Conservation (phyloP, 2,329 filamentous ascomycete genomes). For the Pseudogymnoascus sp. region DNA sequence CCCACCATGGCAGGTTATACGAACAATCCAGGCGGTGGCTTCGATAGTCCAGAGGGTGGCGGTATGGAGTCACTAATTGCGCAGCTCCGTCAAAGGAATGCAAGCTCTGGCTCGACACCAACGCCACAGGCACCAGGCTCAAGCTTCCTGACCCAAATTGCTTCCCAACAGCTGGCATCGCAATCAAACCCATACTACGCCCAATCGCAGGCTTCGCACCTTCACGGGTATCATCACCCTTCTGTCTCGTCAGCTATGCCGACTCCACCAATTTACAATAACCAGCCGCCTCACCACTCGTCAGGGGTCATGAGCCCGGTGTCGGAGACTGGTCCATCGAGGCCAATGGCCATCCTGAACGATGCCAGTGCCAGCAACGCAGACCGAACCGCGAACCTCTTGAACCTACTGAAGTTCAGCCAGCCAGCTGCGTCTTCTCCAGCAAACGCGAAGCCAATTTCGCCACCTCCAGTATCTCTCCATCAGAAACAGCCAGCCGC, state of each 20-base stretch:
- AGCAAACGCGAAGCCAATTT: slow-evolving; percentile 18
- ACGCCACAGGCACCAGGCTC: slow-evolving; percentile 6
- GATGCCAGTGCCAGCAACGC: slow-evolving; percentile 30
- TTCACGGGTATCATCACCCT: slow-evolving; percentile 44
- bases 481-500: slow-evolving; percentile 16
- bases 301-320: slow-evolving; percentile 55
- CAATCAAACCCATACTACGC: slow-evolving; percentile 22
- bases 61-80: slow-evolving; percentile 29
- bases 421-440: slow-evolving; percentile 34
- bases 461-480: slow-evolving; percentile 18
- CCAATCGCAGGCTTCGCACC: slow-evolving; percentile 20
- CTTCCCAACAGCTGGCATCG: background rate
- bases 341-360: slow-evolving; percentile 30
- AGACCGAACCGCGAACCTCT: slow-evolving; percentile 49
- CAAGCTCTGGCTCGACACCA: background rate
- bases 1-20: slow-evolving; percentile 31
- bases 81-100: slow-evolving; percentile 26
- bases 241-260: slow-evolving; percentile 52
- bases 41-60: slow-evolving; percentile 5
- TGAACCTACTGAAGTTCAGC: slow-evolving; percentile 61
- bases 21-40: slow-evolving; percentile 22
- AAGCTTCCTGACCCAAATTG: slow-evolving; percentile 10
- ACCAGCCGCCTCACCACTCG: slow-evolving; percentile 45
- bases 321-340: slow-evolving; percentile 32
- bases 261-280: slow-evolving; percentile 47